These are phyloP conservation scores for Haplographium delicatum DNA, from an alignment of 495 filamentous ascomycete species.

Conservation along the genomic window DNA sequence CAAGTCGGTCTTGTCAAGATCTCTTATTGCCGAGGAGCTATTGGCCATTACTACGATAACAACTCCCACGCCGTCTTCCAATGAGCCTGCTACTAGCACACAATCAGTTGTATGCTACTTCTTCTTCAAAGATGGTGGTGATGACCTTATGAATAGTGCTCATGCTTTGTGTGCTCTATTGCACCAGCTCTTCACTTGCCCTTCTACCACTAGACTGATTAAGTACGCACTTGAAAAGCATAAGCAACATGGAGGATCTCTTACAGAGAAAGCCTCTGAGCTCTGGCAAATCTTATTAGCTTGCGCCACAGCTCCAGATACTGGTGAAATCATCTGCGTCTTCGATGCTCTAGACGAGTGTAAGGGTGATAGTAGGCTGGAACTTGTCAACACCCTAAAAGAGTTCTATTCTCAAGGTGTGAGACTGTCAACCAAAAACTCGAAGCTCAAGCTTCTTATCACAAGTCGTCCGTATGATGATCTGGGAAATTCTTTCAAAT, in stretches of 20 bases:
- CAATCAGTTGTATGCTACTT: conserved; percentile 33
- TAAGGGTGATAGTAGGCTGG: conserved; percentile 18
- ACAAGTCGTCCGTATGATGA: conserved; percentile 34
- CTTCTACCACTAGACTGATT: conserved; percentile 18
- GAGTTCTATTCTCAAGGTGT: conserved; percentile 18
- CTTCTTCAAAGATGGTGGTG: conserved; percentile 37
- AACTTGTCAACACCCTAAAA: conserved; percentile 25
- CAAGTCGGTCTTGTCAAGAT: conserved; percentile 36
- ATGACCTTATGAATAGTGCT: conserved; percentile 13
- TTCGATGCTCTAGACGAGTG: conserved; percentile 42
- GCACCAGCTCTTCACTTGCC: conserved; percentile 32
- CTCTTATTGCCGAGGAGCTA: conserved; percentile 25
- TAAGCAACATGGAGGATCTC: conserved; percentile 16
- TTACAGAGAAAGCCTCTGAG: conserved; percentile 30
- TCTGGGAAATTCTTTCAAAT: conserved; percentile 23
- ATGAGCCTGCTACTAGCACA: conserved; percentile 15
- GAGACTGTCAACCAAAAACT: neutral
- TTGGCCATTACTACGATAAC: neutral
- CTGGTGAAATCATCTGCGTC: conserved; percentile 38
- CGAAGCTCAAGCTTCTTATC: conserved; percentile 31
- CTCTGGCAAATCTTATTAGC: conserved; percentile 38
- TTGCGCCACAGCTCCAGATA: conserved; percentile 27
- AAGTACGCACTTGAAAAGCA: conserved; percentile 21
- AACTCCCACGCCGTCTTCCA: conserved; percentile 12
- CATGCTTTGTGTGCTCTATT: conserved; percentile 32